phyloP scores from a whole-genome alignment of 345 rosid species.

The Syzygium aqueum region DNA sequence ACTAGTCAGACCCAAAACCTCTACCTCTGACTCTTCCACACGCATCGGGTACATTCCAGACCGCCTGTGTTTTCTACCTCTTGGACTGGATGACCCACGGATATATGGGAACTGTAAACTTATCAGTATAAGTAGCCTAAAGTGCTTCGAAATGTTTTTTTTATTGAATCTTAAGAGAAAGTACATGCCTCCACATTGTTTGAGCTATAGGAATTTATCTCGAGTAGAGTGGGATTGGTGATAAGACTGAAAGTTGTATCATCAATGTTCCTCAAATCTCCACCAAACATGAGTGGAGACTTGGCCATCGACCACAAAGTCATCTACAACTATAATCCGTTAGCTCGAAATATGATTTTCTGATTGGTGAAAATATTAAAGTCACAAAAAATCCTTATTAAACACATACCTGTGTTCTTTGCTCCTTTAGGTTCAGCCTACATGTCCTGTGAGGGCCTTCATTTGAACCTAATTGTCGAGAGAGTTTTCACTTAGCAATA shows the following conservation, averaged over 20 bases:
- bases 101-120: constrained; percentile 26
- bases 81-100: background rate
- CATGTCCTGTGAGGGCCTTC: constrained; percentile 70
- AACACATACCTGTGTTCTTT: constrained; percentile 62
- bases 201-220: constrained; percentile 62
- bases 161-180: background rate
- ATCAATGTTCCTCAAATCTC: constrained; percentile 72
- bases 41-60: background rate
- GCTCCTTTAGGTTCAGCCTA: constrained; percentile 61
- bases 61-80: background rate
- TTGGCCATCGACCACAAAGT: constrained; percentile 90
- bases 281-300: constrained; percentile 96
- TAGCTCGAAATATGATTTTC: background rate
- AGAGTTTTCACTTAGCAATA: background rate
- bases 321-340: constrained; percentile 39
- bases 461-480: constrained; percentile 44
- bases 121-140: background rate
- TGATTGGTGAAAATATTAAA: background rate
- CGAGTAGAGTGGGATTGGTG: constrained; percentile 61
- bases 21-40: constrained; percentile 10
- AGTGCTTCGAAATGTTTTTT: background rate
- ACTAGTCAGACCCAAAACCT: constrained; percentile 48
- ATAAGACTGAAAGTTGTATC: constrained; percentile 48
- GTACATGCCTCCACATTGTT: constrained; percentile 58
- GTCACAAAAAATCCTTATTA: background rate